Evolutionary conservation across 768 basidiomycete species (phyloP), one percentile per base, ranked within the genome.

Genomic region (Amylocystis lapponica): DNA sequence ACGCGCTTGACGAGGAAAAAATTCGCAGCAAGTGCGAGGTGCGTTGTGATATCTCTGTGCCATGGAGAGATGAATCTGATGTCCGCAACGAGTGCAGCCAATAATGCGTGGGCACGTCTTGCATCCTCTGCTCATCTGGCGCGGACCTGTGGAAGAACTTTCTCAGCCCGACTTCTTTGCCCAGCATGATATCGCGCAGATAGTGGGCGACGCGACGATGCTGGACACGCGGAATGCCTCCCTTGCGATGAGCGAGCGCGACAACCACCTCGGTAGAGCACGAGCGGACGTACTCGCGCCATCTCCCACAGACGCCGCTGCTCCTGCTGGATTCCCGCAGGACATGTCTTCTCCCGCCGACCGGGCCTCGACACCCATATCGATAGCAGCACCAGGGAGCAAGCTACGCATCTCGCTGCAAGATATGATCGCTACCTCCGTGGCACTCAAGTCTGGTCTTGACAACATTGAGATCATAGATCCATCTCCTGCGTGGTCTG

Each of bases 11-110:
- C 47, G 73, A 81, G 48, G 74, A 75, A 41, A 74, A 81, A 48
- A 77, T 94, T 43, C 74, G 84, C 38, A 76, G 78, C 44, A 76
- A 79, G 61, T 79, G 79, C 57, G 81, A 87, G 75, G 88, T 86
- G 55, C 44, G 72, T 45, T 4, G 0, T 23, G 11, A 2, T 25
- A 5, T 29, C 5, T 19, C 4, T n/a, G 13, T 27, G 10, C 20
- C 9, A 10, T 38, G 14, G 17, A 16, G 32, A 34, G 6, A 23
- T n/a, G 16, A 20, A 17, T 13, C 13, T n/a, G n/a, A n/a, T n/a
- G n/a, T n/a, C n/a, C n/a, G n/a, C n/a, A n/a, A n/a, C n/a, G n/a
- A n/a, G n/a, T 26, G 5, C 49, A 91, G 86, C 71, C 72, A 14
- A 62, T 93, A 31, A 66, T 92, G 27, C 79, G 83, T 12, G 74